Percentiles rank a stretch among this genome's conserved stretches.
Evolutionary conservation across 2,329 filamentous ascomycete genomes (phyloP).

Genomic region (Coniochaeta hoffmannii): DNA sequence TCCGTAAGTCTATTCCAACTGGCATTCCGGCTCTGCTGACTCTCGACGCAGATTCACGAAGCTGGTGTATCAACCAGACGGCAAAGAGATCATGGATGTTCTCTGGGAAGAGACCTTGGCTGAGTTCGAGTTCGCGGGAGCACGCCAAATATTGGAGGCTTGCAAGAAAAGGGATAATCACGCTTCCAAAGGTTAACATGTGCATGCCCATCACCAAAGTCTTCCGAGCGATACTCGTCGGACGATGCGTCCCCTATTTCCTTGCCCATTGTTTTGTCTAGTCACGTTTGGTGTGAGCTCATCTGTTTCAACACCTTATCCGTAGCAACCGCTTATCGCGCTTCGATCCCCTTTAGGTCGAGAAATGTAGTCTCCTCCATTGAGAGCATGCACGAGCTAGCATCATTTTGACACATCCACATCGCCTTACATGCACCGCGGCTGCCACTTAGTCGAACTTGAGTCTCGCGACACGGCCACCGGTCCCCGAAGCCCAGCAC

Average conservation of each 20-base stretch:
- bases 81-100: slow-evolving; percentile 23
- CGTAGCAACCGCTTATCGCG: too few species aligned
- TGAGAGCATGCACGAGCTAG: too few species aligned
- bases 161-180: neutral
- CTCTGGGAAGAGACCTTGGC: slow-evolving; percentile 31
- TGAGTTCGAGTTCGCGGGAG: slow-evolving; percentile 24
- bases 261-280: too few species aligned
- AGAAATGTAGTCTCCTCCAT: too few species aligned
- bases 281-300: too few species aligned
- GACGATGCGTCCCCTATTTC: too few species aligned
- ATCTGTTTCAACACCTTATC: too few species aligned
- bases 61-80: slow-evolving; percentile 25
- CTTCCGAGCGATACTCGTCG: too few species aligned
- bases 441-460: neutral
- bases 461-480: slow-evolving; percentile 18
- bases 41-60: slow-evolving; percentile 19
- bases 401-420: neutral
- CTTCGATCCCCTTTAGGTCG: too few species aligned
- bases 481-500: slow-evolving; percentile 24
- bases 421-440: neutral
- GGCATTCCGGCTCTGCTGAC: neutral
- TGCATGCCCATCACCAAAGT: too few species aligned
- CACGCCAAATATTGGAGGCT: slow-evolving; percentile 6
- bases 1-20: slow-evolving; percentile 27
- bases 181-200: neutral